Percentiles rank a stretch among this genome's conserved stretches.
Conservation (phyloP, 78 protist genomes). For the Dictyostelium intermedium region DNA sequence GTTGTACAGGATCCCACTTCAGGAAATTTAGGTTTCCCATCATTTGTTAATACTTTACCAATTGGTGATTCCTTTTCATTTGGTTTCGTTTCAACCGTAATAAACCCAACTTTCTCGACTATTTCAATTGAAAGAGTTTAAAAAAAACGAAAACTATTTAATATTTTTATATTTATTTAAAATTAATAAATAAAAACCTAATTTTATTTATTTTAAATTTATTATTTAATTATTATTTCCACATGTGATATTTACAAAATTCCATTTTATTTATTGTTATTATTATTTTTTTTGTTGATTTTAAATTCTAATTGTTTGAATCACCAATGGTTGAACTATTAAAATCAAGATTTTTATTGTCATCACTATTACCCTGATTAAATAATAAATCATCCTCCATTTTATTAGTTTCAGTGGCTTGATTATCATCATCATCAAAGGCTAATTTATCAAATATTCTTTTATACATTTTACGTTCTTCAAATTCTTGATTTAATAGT, state of each 20-base stretch:
- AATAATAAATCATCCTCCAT: neutral
- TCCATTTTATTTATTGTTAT: neutral
- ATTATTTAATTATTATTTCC: too few species aligned
- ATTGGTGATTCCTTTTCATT: neutral
- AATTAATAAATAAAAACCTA: neutral
- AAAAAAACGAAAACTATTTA: neutral
- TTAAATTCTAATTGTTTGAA: neutral
- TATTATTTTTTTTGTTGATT: neutral
- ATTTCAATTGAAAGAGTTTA: neutral
- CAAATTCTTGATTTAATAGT: neutral
- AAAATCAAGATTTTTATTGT: neutral
- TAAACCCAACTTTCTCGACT: neutral
- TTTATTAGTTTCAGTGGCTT: neutral
- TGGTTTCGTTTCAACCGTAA: conserved; percentile 1
- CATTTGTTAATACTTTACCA: neutral
- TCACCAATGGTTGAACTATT: neutral
- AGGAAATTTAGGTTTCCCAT: neutral
- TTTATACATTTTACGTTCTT: neutral
- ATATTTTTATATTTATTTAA: neutral
- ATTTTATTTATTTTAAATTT: neutral
- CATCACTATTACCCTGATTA: neutral
- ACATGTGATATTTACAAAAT: too few species aligned
- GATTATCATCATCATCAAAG: neutral
- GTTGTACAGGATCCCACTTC: neutral
- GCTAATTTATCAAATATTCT: neutral